phyloP scores from a whole-genome alignment of 179 eudicot species.

The Silene coronaria region DNA sequence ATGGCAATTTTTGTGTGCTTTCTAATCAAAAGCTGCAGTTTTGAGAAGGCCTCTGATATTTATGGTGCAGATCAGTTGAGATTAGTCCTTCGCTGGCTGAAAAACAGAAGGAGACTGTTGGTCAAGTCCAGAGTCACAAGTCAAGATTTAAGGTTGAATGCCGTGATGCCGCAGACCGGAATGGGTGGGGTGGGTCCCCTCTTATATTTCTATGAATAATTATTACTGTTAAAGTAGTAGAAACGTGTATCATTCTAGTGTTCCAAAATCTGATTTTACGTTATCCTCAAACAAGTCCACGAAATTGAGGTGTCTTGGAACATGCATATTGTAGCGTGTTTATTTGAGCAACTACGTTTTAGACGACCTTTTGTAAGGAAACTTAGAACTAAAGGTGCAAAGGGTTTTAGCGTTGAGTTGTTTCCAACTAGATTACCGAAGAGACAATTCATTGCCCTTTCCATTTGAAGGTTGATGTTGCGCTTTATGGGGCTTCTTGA shows the following conservation, averaged over 20 bases:
- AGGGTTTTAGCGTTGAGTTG: not conserved
- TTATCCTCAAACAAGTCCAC: not conserved
- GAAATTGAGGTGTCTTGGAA: not conserved
- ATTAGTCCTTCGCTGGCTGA: constrained; percentile 81
- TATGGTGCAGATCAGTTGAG: constrained; percentile 78
- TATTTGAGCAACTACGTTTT: not conserved
- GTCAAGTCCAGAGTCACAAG: constrained; percentile 71
- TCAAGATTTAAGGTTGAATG: constrained; percentile 72
- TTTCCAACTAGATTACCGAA: not conserved
- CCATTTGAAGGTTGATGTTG: not conserved
- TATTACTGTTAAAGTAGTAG: not conserved
- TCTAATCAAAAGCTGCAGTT: not conserved
- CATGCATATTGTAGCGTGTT: not conserved
- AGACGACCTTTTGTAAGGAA: not conserved
- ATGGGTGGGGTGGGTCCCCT: constrained; percentile 73
- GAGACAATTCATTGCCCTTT: not conserved
- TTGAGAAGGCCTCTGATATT: constrained; percentile 9
- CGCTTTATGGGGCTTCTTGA: not conserved
- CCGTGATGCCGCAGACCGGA: constrained; percentile 87
- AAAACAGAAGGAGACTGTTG: constrained; percentile 76
- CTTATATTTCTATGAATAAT: constrained; percentile 8
- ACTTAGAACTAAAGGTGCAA: not conserved
- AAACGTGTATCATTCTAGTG: not conserved
- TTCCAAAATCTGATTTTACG: not conserved
- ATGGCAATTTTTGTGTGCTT: not conserved